Evolutionary conservation across 176 grass and related monocot species (phyloP), one percentile per base, ranked within the genome.

Genomic region (Oryza glumipatula): DNA sequence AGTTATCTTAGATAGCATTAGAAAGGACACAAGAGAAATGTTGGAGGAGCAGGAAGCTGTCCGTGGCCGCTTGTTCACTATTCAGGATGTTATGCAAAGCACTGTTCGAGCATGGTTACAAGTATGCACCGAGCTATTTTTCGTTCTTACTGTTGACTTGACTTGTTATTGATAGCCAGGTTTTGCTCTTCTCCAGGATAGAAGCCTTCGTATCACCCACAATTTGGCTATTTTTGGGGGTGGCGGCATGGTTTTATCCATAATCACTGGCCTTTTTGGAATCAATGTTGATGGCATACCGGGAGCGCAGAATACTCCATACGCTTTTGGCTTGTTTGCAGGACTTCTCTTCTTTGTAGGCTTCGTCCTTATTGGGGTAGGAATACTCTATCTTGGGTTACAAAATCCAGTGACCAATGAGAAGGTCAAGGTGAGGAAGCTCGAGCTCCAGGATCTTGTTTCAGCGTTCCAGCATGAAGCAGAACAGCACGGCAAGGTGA

Each of bases 31-130:
- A 76, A 91, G 96, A 66, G 66, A 88, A 12, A 99, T 96, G 93
- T 88, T 96, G 82, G 86, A 96, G 84, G 96, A 99, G 78, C 96
- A 99, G 86, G 96, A 99, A 88, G 96, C 93, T 73, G 96, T 96
- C 32, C 91, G 96, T 39, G 96, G 90, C 21, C 94, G 96, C 21
- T 85, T 99, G 78, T 99, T 99, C 82, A 99, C 96, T 51, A 92
- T 99, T 80, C 96, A 99, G 74, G 96, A 99, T 89, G 96, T 99
- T 78, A 99, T 99, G 88, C 96, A 99, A 87, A 99, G 90, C 72
- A 96, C 96, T 72, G 96, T 99, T 32, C 94, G 96, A 70, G 96
- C 93, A 67, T 99, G 96, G 94, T 86, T 99, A 81, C 96, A 99
- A 88, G 96, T 92, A 89, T 15, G 19, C 26, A 26, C 26, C 26